A percentile compares a stretch with the other conserved stretches of the same genome.
These are phyloP conservation scores for Dispira simplex DNA, from an alignment of 192 early-diverging fungal genomes.

Conservation along the genomic window DNA sequence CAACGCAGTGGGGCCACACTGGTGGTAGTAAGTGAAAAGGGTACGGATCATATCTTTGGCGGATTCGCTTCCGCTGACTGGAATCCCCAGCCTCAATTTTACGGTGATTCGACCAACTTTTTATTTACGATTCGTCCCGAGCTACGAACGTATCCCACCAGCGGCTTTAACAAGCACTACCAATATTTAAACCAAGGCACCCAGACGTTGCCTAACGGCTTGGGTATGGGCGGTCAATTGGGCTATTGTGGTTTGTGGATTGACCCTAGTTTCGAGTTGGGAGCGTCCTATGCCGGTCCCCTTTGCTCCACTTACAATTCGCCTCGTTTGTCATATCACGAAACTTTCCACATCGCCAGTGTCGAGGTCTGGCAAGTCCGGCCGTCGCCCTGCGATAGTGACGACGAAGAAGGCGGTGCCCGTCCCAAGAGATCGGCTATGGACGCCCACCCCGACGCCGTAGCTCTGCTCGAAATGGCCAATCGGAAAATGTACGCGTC, in stretches of 20 bases:
- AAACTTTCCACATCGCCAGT: conserved; percentile 43
- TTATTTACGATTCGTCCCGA: conserved; percentile 28
- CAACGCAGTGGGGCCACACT: conserved; percentile 29
- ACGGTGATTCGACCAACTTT: conserved; percentile 39
- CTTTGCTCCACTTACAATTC: conserved; percentile 47
- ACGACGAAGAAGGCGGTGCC: conserved; percentile 20
- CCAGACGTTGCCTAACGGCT: conserved; percentile 55
- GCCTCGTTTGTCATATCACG: conserved; percentile 28
- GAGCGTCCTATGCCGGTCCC: conserved; percentile 40
- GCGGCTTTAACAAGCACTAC: conserved; percentile 44
- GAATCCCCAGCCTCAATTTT: conserved; percentile 39
- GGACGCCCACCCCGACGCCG: conserved; percentile 43
- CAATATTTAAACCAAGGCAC: conserved; percentile 61
- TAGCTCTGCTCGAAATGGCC: conserved; percentile 58
- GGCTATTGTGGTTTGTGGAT: conserved; percentile 61
- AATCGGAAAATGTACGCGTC: conserved; percentile 53
- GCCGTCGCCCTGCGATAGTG: conserved; percentile 25
- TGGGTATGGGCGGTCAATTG: conserved; percentile 61
- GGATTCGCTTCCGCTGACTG: conserved; percentile 44
- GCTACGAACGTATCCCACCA: conserved; percentile 18
- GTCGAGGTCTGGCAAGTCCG: conserved; percentile 62
- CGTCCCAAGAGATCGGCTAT: conserved; percentile 33
- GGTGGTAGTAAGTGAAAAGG: conserved; percentile 30
- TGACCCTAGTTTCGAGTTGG: conserved; percentile 35
- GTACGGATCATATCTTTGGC: conserved; percentile 44